Evolutionary conservation across 495 filamentous ascomycete species (phyloP).

Genomic region (Cairneyella variabilis): DNA sequence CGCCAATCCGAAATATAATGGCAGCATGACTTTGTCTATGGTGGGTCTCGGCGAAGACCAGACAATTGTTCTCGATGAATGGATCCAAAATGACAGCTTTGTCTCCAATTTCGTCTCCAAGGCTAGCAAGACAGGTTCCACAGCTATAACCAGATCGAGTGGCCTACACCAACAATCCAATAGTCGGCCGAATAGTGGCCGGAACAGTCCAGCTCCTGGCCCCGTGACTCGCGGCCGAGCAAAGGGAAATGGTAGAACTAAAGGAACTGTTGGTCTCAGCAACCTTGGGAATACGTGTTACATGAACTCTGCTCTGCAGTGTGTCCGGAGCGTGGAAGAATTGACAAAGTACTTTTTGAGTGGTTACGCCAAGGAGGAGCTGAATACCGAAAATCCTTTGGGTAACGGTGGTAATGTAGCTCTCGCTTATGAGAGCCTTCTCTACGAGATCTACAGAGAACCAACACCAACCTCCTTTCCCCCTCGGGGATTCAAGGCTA

Average conservation of each 20-base stretch:
- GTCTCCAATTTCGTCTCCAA: slow-evolving; percentile 51
- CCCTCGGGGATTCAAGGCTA: slow-evolving; percentile 73
- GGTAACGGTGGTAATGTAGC: slow-evolving; percentile 82
- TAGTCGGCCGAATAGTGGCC: slow-evolving; percentile 43
- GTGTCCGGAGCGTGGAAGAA: slow-evolving; percentile 86
- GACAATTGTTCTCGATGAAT: slow-evolving; percentile 75
- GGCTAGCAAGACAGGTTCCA: slow-evolving; percentile 10
- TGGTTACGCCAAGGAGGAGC: slow-evolving; percentile 65
- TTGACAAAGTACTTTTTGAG: slow-evolving; percentile 85
- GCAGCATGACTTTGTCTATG: slow-evolving; percentile 55
- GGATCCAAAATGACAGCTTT: slow-evolving; percentile 58
- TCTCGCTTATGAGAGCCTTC: slow-evolving; percentile 67
- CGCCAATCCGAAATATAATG: slow-evolving; percentile 73
- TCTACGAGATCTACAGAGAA: slow-evolving; percentile 69
- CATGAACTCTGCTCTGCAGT: slow-evolving; percentile 97
- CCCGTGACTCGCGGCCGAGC: slow-evolving; percentile 63
- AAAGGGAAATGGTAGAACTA: slow-evolving; percentile 57
- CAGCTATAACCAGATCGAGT: slow-evolving; percentile 3
- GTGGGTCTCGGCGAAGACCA: slow-evolving; percentile 65
- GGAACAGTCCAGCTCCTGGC: slow-evolving; percentile 59
- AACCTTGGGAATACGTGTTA: slow-evolving; percentile 98
- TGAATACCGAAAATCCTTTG: slow-evolving; percentile 81
- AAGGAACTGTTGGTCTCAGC: slow-evolving; percentile 74
- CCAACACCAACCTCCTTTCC: slow-evolving; percentile 57
- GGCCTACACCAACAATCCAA: neutral